Evolutionary conservation across 129 eudicot genomes (phyloP), one percentile per base, ranked within the genome.

Genomic region (Pulicaria dysenterica): DNA sequence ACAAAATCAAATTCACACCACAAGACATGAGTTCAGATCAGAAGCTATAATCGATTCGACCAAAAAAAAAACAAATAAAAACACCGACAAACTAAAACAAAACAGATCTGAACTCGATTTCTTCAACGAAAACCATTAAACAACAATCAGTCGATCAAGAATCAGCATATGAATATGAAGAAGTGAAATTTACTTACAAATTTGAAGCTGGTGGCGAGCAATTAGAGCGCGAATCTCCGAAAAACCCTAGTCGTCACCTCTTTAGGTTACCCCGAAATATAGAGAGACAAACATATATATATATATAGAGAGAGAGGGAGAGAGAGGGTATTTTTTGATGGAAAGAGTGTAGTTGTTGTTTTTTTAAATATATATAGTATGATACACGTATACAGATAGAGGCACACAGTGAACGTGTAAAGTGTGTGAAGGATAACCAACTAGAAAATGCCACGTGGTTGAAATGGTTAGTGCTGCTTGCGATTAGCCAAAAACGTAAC

Each of bases 171-270:
- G 71, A 77, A 49, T 3, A 71, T 4, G 8, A 42, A 77, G n/a
- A 61, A 7, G 6, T n/a, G 2, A 77, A 34, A 49, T 60, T 60
- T 12, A 69, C 81, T 77, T 77, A 77, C 81, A 61, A 76, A 77
- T 77, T 77, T 70, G 47, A 2, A 69, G 65, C 49, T 7, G 58
- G 4, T 70, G 8, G 63, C 2, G 64, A 61, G 76, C 69, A 77
- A 69, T 77, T 77, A 12, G 81, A 77, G 76, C 71, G 76, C 76
- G 81, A 77, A 69, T 50, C 64, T 51, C 57, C 55, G 38, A 49
- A 77, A 77, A 77, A 77, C 81, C 81, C 81, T 77, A 77, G 64
- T 77, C 76, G 64, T 60, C 80, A 76, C 80, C 61, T 57, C 67
- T 76, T 76, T 67, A 76, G 80, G 80, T 76, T 76, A 67, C 60